Percentiles rank a stretch among this genome's conserved stretches.
phyloP scores from a whole-genome alignment of 2,329 filamentous ascomycete genomes.

The Calonectria pseudoreteaudii region DNA sequence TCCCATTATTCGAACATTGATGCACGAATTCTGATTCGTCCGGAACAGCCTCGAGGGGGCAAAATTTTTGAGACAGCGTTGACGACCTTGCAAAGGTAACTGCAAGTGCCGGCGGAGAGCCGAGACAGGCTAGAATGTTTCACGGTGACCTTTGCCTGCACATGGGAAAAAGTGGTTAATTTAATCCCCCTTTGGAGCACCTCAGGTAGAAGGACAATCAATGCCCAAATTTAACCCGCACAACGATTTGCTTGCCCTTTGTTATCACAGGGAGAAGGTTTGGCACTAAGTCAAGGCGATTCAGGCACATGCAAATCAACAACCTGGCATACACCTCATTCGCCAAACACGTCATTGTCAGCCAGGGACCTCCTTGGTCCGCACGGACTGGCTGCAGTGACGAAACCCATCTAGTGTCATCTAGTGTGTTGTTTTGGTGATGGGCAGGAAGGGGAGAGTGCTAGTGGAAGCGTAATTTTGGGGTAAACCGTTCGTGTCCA shows the following conservation, averaged over 20 bases:
- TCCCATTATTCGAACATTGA: not conserved
- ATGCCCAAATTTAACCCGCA: not conserved
- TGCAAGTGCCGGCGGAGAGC: not conserved
- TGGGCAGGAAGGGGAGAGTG: not conserved
- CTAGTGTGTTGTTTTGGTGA: not conserved
- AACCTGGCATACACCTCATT: not conserved
- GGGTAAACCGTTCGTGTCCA: not conserved
- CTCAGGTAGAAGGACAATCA: not conserved
- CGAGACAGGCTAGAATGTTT: not conserved
- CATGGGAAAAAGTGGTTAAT: not conserved
- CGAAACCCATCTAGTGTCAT: not conserved
- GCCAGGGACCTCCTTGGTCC: not conserved
- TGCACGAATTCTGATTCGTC: no score
- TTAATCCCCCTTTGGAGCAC: not conserved
- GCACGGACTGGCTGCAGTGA: not conserved
- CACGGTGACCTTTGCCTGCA: not conserved
- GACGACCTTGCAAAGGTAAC: not conserved
- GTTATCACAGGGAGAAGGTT: not conserved
- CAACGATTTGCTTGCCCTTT: not conserved
- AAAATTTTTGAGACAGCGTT: not conserved
- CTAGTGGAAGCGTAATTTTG: not conserved
- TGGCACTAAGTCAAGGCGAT: not conserved
- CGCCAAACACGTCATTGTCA: not conserved
- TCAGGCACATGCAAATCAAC: not conserved
- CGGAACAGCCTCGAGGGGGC: no score